Percentiles rank a stretch among this genome's conserved stretches.
These are phyloP conservation scores for Penicillium egyptiacum DNA, from an alignment of 495 filamentous ascomycete species.

Conservation along the genomic window DNA sequence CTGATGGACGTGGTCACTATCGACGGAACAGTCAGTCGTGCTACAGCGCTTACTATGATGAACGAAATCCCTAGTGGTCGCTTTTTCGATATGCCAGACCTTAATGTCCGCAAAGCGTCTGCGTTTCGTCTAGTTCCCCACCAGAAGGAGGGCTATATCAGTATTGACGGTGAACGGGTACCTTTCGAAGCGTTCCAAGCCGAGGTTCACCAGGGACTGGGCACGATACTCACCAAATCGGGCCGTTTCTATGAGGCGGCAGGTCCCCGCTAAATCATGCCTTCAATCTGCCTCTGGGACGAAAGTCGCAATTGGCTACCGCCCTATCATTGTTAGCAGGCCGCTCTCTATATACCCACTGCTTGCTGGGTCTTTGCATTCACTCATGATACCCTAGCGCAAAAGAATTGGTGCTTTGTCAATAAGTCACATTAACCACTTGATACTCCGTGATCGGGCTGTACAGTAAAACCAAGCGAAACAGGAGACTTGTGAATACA, in stretches of 20 bases:
- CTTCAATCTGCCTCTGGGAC: not conserved
- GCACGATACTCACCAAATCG: constrained; percentile 75
- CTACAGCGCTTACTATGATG: constrained; percentile 64
- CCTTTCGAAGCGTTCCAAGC: constrained; percentile 88
- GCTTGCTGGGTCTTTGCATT: constrained; percentile 20
- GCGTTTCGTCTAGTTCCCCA: constrained; percentile 83
- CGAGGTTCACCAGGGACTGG: constrained; percentile 81
- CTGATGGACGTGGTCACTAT: constrained; percentile 81
- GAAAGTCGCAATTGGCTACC: not conserved
- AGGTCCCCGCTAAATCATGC: constrained; percentile 40
- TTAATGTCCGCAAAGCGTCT: constrained; percentile 75
- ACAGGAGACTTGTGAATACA: constrained; percentile 19
- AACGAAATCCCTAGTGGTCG: constrained; percentile 65
- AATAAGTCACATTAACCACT: constrained; percentile 4
- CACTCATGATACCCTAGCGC: constrained; percentile 41
- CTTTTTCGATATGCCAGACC: constrained; percentile 76
- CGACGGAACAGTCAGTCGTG: constrained; percentile 67
- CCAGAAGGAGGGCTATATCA: constrained; percentile 73
- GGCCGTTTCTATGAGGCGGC: constrained; percentile 71
- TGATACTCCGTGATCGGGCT: constrained; percentile 10
- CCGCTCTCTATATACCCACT: constrained; percentile 12
- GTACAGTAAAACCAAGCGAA: constrained; percentile 14
- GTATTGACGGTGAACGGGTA: constrained; percentile 86
- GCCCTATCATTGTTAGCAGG: not conserved
- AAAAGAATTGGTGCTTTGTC: constrained; percentile 21